These are phyloP conservation scores for Termitomyces sp. DNA, from an alignment of 768 basidiomycete species.

Conservation along the genomic window DNA sequence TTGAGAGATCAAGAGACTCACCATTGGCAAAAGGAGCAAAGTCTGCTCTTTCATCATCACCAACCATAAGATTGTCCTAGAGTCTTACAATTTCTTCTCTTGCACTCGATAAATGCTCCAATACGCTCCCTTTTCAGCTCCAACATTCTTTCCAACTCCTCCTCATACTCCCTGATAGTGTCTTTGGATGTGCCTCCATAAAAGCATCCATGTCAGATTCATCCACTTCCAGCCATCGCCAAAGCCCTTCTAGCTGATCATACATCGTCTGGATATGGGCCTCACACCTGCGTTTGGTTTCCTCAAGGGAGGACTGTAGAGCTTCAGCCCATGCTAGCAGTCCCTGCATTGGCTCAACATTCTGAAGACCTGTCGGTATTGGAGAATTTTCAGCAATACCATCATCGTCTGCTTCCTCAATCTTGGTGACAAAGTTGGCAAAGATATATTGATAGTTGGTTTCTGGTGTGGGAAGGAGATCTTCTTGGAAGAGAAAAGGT, in stretches of 20 bases:
- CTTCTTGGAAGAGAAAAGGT: constrained; percentile 34
- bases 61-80: constrained; percentile 85
- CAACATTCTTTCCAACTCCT: constrained; percentile 87
- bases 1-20: constrained; percentile 30
- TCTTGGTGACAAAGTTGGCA: constrained; percentile 54
- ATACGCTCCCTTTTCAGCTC: constrained; percentile 86
- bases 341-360: constrained; percentile 72
- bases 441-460: constrained; percentile 56
- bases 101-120: constrained; percentile 81
- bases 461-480: constrained; percentile 27
- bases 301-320: constrained; percentile 57
- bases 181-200: constrained; percentile 74
- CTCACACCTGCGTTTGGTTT: constrained; percentile 73
- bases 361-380: constrained; percentile 55
- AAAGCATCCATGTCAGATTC: constrained; percentile 89
- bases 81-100: constrained; percentile 75
- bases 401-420: constrained; percentile 57
- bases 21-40: constrained; percentile 85
- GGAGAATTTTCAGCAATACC: constrained; percentile 32
- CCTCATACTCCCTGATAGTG: constrained; percentile 78
- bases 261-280: constrained; percentile 89
- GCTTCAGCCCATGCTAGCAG: constrained; percentile 71
- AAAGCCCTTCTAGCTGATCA: constrained; percentile 88
- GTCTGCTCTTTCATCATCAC: constrained; percentile 75
- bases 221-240: constrained; percentile 79